Evolutionary conservation across 2,329 filamentous ascomycete genomes (phyloP).

Genomic region (Aspergillus tamarii): DNA sequence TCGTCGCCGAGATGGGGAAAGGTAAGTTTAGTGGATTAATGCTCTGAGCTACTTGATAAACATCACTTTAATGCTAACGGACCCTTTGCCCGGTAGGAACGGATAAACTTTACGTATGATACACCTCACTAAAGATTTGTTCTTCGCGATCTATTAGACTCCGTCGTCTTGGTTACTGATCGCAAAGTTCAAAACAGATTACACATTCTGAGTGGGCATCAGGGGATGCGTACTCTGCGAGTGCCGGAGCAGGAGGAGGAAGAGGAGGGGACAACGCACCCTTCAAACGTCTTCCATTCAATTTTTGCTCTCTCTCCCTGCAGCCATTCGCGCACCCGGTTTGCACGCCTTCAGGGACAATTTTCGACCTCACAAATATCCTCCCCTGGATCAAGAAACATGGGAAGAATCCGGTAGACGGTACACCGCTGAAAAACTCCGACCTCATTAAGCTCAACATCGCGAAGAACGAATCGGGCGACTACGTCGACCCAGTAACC

Average conservation of each 20-base stretch:
- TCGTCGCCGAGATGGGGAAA: constrained; percentile 30
- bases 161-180: constrained; percentile 15
- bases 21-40: constrained; percentile 19
- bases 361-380: constrained; percentile 95
- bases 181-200: constrained; percentile 57
- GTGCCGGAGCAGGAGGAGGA: constrained; percentile 67
- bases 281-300: constrained; percentile 92
- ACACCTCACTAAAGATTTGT: constrained; percentile 7
- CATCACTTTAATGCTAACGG: background rate
- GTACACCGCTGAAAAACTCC: constrained; percentile 73
- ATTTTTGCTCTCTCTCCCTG: constrained; percentile 94
- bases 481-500: constrained; percentile 94
- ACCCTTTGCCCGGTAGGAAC: constrained; percentile 41
- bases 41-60: background rate
- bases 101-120: constrained; percentile 53
- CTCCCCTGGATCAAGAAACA: constrained; percentile 92
- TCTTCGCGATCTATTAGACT: background rate
- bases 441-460: constrained; percentile 93
- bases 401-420: constrained; percentile 87
- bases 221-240: constrained; percentile 83
- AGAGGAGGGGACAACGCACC: constrained; percentile 59
- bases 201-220: constrained; percentile 98
- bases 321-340: constrained; percentile 95
- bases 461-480: constrained; percentile 84
- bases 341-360: constrained; percentile 82